Evolutionary conservation across 2,329 filamentous ascomycete genomes (phyloP).

Genomic region (Fusarium sp.): DNA sequence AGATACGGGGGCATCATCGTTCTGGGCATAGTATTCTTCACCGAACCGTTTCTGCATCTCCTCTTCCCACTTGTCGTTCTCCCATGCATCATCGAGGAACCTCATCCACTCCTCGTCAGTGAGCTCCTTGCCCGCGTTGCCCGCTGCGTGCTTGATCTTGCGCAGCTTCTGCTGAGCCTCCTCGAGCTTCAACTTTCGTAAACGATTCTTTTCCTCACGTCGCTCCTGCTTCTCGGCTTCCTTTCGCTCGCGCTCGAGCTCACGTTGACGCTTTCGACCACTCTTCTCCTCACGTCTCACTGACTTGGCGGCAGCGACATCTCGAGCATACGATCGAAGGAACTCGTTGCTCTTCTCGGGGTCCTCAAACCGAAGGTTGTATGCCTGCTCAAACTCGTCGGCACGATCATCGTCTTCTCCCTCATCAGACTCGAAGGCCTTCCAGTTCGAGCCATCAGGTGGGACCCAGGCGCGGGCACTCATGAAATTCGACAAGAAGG

Average conservation of each 20-base stretch:
- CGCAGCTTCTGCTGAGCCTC: constrained; percentile 88
- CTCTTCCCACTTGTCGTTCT: constrained; percentile 88
- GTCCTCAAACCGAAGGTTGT: constrained; percentile 96
- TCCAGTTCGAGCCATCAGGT: constrained; percentile 72
- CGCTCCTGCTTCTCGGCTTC: constrained; percentile 82
- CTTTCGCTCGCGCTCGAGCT: constrained; percentile 80
- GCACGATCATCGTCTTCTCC: constrained; percentile 82
- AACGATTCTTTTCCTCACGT: constrained; percentile 82
- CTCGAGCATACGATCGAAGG: constrained; percentile 89
- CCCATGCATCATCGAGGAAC: constrained; percentile 89
- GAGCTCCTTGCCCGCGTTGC: constrained; percentile 74
- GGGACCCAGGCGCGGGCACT: constrained; percentile 91
- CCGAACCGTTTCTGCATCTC: constrained; percentile 92
- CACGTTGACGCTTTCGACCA: constrained; percentile 80
- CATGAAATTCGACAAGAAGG: constrained; percentile 95
- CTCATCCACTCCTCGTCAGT: constrained; percentile 85
- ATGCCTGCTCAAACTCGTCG: constrained; percentile 91
- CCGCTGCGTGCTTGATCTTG: constrained; percentile 91
- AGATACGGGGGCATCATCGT: constrained; percentile 74
- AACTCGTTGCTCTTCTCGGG: constrained; percentile 89
- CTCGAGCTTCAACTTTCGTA: constrained; percentile 90
- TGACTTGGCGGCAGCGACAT: constrained; percentile 82
- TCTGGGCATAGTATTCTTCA: constrained; percentile 88
- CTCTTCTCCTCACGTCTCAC: constrained; percentile 87
- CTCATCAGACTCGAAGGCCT: constrained; percentile 93